Conservation (phyloP, 345 rosid species). For the Euphorbia lathyris region DNA sequence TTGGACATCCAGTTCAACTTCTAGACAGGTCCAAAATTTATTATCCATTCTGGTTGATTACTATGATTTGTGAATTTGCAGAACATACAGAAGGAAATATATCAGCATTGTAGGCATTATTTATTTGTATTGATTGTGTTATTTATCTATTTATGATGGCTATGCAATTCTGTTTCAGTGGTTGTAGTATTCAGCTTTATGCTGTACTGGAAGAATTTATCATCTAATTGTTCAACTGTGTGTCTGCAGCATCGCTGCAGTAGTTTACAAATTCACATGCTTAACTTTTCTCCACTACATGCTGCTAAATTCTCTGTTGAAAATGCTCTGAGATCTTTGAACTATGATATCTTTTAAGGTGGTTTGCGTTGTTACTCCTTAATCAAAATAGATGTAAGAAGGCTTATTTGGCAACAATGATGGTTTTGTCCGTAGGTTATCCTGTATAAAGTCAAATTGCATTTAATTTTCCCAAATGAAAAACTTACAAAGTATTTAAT, state of each 20-base stretch:
- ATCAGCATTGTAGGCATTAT: neutral
- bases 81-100: neutral
- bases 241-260: too few relatives aligned
- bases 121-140: neutral
- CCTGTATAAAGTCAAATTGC: neutral
- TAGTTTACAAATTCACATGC: too few relatives aligned
- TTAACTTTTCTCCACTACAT: too few relatives aligned
- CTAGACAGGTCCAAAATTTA: constrained; percentile 57
- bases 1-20: constrained; percentile 72
- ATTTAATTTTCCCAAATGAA: neutral
- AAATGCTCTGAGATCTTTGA: neutral
- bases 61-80: neutral
- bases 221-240: neutral
- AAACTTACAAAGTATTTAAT: neutral
- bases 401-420: neutral
- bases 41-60: constrained; percentile 6
- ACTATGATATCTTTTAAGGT: neutral
- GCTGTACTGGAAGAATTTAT: neutral
- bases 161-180: neutral
- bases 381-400: neutral
- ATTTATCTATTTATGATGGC: neutral
- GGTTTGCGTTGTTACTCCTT: neutral
- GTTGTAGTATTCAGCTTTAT: neutral
- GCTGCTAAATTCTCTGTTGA: neutral
- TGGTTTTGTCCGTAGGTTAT: neutral